Conservation (phyloP, 352 stramenopile genomes). For the Pythium guiyangense region DNA sequence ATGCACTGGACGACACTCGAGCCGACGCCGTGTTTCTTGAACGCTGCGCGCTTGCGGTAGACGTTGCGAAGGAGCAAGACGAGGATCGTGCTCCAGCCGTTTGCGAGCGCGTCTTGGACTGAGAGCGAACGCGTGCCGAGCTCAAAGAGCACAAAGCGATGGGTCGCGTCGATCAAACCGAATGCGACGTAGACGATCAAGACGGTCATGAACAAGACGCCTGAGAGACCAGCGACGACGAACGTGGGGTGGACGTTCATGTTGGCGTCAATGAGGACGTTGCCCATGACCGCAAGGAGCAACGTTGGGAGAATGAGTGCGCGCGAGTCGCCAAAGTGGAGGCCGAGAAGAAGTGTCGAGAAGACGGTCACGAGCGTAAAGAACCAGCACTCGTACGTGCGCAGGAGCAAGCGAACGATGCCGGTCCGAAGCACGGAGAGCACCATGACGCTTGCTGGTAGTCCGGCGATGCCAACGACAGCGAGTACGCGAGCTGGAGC, state of each 20-base stretch:
- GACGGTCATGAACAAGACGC: neutral
- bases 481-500: neutral
- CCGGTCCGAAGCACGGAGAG: conserved; percentile 3
- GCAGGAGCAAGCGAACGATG: conserved; percentile 19
- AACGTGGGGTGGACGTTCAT: neutral
- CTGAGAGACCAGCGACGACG: neutral
- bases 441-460: neutral
- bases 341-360: conserved; percentile 4
- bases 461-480: too few species aligned
- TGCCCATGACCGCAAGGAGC: conserved; percentile 2
- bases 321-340: conserved; percentile 5
- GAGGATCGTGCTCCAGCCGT: neutral
- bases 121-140: neutral
- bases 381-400: conserved; percentile 40
- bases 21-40: too few species aligned
- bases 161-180: neutral
- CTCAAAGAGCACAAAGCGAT: neutral
- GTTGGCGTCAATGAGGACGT: conserved; percentile 3
- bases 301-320: neutral
- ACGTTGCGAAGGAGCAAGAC: neutral
- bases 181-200: neutral
- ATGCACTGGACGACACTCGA: too few species aligned
- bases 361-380: conserved; percentile 16
- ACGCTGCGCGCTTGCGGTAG: neutral
- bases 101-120: neutral